Evolutionary conservation across 371 early-diverging fungal genomes (phyloP).

Genomic region (Saksenaea oblongispora): DNA sequence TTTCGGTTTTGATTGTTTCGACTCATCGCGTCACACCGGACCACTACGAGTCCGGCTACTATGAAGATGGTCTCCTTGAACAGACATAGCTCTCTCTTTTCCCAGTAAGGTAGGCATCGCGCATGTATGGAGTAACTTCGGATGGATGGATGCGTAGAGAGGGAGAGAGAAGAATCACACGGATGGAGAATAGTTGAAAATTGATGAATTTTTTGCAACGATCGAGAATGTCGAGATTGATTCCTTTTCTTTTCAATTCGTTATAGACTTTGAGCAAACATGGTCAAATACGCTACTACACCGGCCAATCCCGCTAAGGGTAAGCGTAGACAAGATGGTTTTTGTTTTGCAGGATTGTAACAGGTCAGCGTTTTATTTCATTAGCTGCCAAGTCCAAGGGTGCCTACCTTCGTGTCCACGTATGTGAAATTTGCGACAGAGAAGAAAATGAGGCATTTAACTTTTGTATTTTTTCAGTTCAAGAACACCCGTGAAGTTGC

Average conservation of each 20-base stretch:
- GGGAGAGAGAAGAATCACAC: background rate
- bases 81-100: conserved; percentile 1
- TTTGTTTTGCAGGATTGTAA: background rate
- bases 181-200: conserved; percentile 12
- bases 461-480: conserved; percentile 47
- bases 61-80: background rate
- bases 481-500: conserved; percentile 99
- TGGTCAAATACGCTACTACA: conserved; percentile 65
- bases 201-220: background rate
- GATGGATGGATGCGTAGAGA: conserved; percentile 9
- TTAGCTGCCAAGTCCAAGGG: conserved; percentile 93
- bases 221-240: background rate
- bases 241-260: conserved; percentile 7
- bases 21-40: background rate
- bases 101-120: conserved; percentile 8
- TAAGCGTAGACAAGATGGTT: conserved; percentile 24
- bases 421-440: conserved; percentile 24
- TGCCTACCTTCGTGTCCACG: conserved; percentile 96
- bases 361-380: conserved; percentile 1
- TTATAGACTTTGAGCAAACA: conserved; percentile 21
- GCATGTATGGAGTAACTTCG: conserved; percentile 10
- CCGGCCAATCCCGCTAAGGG: conserved; percentile 58
- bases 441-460: background rate
- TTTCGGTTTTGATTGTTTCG: too few species aligned
- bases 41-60: conserved; percentile 1